Evolutionary conservation across 2,329 filamentous ascomycete species (phyloP).

Genomic region (Nemania sp.): DNA sequence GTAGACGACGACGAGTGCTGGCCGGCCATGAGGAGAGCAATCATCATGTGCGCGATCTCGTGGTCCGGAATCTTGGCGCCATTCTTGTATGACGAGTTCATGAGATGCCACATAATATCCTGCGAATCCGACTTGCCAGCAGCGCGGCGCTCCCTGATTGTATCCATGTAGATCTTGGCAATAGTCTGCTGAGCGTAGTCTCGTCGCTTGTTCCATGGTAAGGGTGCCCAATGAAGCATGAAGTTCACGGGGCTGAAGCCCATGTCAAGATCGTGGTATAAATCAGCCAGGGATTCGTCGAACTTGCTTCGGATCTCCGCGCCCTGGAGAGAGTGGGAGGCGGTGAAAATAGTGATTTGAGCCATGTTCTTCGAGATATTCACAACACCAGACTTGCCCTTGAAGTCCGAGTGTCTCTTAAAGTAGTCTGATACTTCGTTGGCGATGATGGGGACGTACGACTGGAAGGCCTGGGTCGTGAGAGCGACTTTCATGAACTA

Average conservation of each 20-base stretch:
- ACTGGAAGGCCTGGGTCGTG: conserved; percentile 72
- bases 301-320: conserved; percentile 80
- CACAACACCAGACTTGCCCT: conserved; percentile 67
- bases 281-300: conserved; percentile 75
- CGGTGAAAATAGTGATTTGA: conserved; percentile 88
- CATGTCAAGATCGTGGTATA: conserved; percentile 90
- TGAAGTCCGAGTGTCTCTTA: conserved; percentile 67
- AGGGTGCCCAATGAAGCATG: conserved; percentile 82
- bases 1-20: conserved; percentile 88
- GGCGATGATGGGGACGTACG: conserved; percentile 78
- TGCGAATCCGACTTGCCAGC: conserved; percentile 54
- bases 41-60: conserved; percentile 92
- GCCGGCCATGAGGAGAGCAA: conserved; percentile 87
- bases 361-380: conserved; percentile 77
- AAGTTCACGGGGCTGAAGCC: conserved; percentile 90
- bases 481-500: conserved; percentile 82
- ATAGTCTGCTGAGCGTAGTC: conserved; percentile 81
- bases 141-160: conserved; percentile 72
- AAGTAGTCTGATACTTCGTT: conserved; percentile 74
- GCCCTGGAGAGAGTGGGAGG: conserved; percentile 82
- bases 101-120: conserved; percentile 90
- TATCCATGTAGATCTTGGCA: conserved; percentile 79
- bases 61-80: conserved; percentile 77
- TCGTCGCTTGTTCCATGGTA: conserved; percentile 84
- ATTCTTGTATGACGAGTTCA: conserved; percentile 84